Evolutionary conservation across 768 basidiomycete genomes (phyloP).

Genomic region (Mycena epipterygia): DNA sequence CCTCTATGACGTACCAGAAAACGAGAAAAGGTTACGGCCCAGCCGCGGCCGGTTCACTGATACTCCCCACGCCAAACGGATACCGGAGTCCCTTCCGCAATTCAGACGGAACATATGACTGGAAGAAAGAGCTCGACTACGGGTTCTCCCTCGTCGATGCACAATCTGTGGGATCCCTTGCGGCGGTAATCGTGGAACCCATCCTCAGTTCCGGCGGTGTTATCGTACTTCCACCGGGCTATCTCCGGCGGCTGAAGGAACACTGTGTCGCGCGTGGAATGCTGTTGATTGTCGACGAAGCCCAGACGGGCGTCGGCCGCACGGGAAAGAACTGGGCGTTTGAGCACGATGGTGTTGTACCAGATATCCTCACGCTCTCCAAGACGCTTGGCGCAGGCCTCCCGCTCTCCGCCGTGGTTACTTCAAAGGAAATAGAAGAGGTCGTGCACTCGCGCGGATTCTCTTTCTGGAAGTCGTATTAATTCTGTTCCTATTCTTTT

Average conservation of each 20-base stretch:
- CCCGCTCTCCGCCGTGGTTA: slow-evolving; percentile 39
- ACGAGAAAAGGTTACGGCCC: slow-evolving; percentile 40
- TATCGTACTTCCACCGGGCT: slow-evolving; percentile 38
- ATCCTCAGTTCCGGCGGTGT: slow-evolving; percentile 40
- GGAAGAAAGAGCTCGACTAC: slow-evolving; percentile 40
- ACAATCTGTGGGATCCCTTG: slow-evolving; percentile 37
- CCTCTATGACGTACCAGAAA: slow-evolving; percentile 40
- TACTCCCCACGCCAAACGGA: slow-evolving; percentile 40
- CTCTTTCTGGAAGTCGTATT: slow-evolving; percentile 35
- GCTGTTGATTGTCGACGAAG: slow-evolving; percentile 33
- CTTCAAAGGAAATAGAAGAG: slow-evolving; percentile 38
- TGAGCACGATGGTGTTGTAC: slow-evolving; percentile 37
- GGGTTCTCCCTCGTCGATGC: slow-evolving; percentile 37
- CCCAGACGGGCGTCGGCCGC: slow-evolving; percentile 39
- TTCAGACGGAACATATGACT: slow-evolving; percentile 38
- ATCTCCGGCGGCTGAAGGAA: slow-evolving; percentile 38
- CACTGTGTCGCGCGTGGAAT: slow-evolving; percentile 32
- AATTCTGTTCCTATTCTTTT: not conserved
- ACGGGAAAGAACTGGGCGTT: slow-evolving; percentile 41
- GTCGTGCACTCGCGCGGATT: slow-evolving; percentile 36
- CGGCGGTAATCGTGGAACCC: slow-evolving; percentile 40
- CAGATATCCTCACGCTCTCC: slow-evolving; percentile 38
- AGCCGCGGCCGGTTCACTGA: slow-evolving; percentile 34
- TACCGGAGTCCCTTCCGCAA: slow-evolving; percentile 39
- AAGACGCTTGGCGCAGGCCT: slow-evolving; percentile 41